Evolutionary conservation across 192 early-diverging fungal genomes (phyloP).

Genomic region (Obelidium mucronatum): DNA sequence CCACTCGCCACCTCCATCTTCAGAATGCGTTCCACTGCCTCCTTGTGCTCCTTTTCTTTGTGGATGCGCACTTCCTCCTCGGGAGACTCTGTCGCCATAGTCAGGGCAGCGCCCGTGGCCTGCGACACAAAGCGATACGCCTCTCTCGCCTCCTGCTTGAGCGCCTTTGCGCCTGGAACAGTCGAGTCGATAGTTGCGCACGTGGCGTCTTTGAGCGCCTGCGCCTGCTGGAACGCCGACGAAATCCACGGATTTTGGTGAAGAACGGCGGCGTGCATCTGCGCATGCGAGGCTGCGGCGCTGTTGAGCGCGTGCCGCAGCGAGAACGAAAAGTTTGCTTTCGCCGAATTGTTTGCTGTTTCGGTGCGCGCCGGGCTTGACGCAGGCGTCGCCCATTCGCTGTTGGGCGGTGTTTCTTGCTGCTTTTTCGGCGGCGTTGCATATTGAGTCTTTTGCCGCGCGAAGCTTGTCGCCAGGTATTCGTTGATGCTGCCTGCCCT

Average conservation of each 20-base stretch:
- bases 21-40: slow-evolving; percentile 2
- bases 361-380: too few species aligned
- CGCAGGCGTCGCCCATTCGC: too few species aligned
- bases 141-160: not conserved
- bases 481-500: not conserved
- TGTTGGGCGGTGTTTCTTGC: too few species aligned
- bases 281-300: not conserved
- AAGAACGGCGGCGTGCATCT: not conserved
- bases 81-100: not conserved
- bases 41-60: not conserved
- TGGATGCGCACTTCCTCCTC: not conserved
- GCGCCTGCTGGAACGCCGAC: not conserved
- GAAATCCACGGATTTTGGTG: not conserved
- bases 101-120: not conserved
- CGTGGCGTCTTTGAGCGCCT: not conserved
- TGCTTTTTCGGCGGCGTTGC: not conserved
- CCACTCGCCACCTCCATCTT: slow-evolving; percentile 16
- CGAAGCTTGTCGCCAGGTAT: too few species aligned
- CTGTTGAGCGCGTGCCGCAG: not conserved
- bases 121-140: not conserved
- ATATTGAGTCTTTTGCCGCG: not conserved
- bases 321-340: not conserved
- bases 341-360: too few species aligned
- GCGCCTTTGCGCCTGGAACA: not conserved
- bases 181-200: not conserved